Evolutionary conservation across 2,329 filamentous ascomycete species (phyloP), one percentile per base, ranked within the genome.

Genomic region (Paraphaeosphaeria sporulosa): DNA sequence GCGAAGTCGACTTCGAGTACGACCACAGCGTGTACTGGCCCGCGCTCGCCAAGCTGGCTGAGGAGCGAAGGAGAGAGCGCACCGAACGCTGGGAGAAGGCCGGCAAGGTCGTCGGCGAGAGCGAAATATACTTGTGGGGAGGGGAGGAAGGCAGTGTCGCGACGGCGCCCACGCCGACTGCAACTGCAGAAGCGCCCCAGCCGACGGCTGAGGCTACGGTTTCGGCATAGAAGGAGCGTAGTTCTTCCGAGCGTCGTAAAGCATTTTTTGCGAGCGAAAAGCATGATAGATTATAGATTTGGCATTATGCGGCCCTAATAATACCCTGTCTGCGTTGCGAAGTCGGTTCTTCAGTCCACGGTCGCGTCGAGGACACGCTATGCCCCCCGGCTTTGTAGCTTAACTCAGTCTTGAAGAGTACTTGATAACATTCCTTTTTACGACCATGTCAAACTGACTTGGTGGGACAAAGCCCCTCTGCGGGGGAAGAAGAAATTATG

Each of bases 11-110:
- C 61, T 98, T 99, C 75, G 89, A 93, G 71, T 99, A 99, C 77
- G 91, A 97, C 72, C 95, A 99, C 80, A 81, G 84, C 1, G 78
- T 83, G 17, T 99, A 97, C 83, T 99, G 95, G 95, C 92, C 94
- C 0, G 90, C 92, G 1, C 83, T 99, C 62, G 87, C 88, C 70
- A 85, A 87, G 70, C 78, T 96, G 70, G 91, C 90, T 65, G 84
- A 86, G 19, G 83, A 89, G 76, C 87, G 86, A 66, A 86, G 87
- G 51, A 85, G 85, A 27, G 86, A 86, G 64, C 87, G 87, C 70
- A 81, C 80, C 63, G 83, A 87, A 68, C 84, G 93, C 57, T 99
- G 95, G 95, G 84, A 89, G 64, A 86, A 87, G 15, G 92, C 87
- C 25, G 95, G 95, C 21, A 91, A 91, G 80, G 82, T 87, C 63